Evolutionary conservation across 1,284 basidiomycete genomes (phyloP).

Genomic region (Hemileia vastatrix): DNA sequence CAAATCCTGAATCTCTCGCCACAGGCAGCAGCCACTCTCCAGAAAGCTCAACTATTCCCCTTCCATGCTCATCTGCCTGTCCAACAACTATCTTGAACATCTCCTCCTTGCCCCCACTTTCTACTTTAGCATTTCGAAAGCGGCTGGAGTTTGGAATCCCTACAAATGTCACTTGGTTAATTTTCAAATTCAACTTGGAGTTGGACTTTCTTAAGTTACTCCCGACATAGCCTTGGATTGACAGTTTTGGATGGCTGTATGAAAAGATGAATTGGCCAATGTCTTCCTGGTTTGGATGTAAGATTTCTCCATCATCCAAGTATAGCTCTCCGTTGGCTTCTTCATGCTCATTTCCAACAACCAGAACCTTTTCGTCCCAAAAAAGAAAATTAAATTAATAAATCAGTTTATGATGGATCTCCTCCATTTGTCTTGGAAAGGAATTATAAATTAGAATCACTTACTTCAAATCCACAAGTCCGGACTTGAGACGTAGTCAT

Average conservation of each 20-base stretch:
- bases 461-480: conserved; percentile 54
- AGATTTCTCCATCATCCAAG: conserved; percentile 8
- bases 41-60: too few relatives aligned
- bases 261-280: background rate
- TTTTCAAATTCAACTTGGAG: too few relatives aligned
- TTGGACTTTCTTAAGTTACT: background rate
- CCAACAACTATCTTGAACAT: too few relatives aligned
- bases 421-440: too few relatives aligned
- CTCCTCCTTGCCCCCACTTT: too few relatives aligned
- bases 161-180: background rate
- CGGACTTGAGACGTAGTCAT: conserved; percentile 56
- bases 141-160: background rate
- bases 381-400: background rate
- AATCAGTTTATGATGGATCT: background rate
- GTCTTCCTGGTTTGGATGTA: background rate
- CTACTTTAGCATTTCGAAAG: too few relatives aligned
- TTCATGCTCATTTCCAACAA: background rate
- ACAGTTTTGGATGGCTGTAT: background rate
- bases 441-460: too few relatives aligned
- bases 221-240: background rate
- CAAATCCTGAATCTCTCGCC: too few relatives aligned
- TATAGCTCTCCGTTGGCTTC: conserved; percentile 1
- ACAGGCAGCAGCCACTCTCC: too few relatives aligned
- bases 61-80: too few relatives aligned
- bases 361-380: background rate